Evolutionary conservation across 495 filamentous ascomycete genomes (phyloP).

Genomic region (Poronia punctata): DNA sequence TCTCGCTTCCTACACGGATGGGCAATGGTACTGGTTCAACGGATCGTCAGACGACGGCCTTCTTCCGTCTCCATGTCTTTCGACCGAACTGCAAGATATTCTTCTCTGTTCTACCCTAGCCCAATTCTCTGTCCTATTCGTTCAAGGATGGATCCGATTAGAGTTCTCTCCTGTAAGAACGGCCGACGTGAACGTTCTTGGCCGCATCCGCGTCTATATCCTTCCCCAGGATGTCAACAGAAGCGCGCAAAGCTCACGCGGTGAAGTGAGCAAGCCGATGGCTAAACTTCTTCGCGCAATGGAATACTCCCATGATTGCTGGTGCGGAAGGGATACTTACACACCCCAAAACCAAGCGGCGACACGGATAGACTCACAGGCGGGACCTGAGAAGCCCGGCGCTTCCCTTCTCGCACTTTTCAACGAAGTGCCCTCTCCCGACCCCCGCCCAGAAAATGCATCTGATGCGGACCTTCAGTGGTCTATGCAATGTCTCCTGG

Average conservation of each 20-base stretch:
- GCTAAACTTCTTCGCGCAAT: constrained; percentile 46
- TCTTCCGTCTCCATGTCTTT: constrained; percentile 8
- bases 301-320: constrained; percentile 50
- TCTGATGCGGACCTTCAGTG: constrained; percentile 47
- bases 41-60: constrained; percentile 4
- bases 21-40: constrained; percentile 15
- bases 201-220: constrained; percentile 53
- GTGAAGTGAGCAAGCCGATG: constrained; percentile 35
- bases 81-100: constrained; percentile 18
- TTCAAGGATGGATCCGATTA: constrained; percentile 36
- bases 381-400: constrained; percentile 27
- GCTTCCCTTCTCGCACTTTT: constrained; percentile 76
- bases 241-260: constrained; percentile 31
- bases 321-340: constrained; percentile 39
- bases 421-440: constrained; percentile 72
- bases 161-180: constrained; percentile 19
- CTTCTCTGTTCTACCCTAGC: constrained; percentile 25
- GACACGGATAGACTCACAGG: not conserved
- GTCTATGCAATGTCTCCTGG: constrained; percentile 58
- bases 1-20: not conserved
- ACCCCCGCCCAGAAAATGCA: constrained; percentile 47
- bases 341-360: not conserved
- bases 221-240: constrained; percentile 61
- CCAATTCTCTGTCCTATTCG: constrained; percentile 22
- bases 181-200: constrained; percentile 9